phyloP scores from a whole-genome alignment of 2,329 filamentous ascomycete genomes.

The Annulohypoxylon truncatum region DNA sequence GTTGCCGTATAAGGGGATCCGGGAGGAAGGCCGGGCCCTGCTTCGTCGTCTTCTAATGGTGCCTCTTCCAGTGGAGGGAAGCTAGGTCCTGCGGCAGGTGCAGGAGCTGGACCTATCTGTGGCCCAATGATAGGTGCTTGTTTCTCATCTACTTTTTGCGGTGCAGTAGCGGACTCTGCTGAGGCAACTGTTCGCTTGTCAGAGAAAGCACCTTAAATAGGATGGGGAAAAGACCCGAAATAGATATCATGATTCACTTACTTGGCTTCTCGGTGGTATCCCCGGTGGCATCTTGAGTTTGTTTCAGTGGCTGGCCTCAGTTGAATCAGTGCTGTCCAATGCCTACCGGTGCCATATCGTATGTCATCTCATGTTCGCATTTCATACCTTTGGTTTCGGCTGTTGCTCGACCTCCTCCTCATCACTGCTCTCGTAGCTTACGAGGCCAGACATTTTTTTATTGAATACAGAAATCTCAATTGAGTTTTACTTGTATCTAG shows the following conservation, averaged over 20 bases:
- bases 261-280: constrained; percentile 35
- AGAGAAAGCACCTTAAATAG: constrained; percentile 5
- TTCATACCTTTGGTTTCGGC: constrained; percentile 48
- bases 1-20: constrained; percentile 76
- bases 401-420: constrained; percentile 47
- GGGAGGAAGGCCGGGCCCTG: constrained; percentile 48
- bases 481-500: not conserved
- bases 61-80: constrained; percentile 51
- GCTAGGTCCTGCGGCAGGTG: constrained; percentile 41
- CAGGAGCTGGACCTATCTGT: constrained; percentile 46
- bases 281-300: constrained; percentile 37
- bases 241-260: constrained; percentile 33
- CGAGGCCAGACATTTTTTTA: constrained; percentile 44
- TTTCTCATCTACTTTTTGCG: constrained; percentile 34
- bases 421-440: constrained; percentile 51
- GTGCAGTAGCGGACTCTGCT: constrained; percentile 20
- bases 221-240: not conserved
- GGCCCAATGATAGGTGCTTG: constrained; percentile 46
- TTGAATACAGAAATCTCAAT: not conserved
- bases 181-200: constrained; percentile 25
- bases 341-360: constrained; percentile 33
- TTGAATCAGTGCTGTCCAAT: constrained; percentile 50
- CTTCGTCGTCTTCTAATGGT: constrained; percentile 44
- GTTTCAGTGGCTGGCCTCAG: constrained; percentile 49
- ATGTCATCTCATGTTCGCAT: constrained; percentile 37